Evolutionary conservation across 257 asterid genomes (phyloP), one percentile per base, ranked within the genome.

Genomic region (Solanum megistacrolobum): DNA sequence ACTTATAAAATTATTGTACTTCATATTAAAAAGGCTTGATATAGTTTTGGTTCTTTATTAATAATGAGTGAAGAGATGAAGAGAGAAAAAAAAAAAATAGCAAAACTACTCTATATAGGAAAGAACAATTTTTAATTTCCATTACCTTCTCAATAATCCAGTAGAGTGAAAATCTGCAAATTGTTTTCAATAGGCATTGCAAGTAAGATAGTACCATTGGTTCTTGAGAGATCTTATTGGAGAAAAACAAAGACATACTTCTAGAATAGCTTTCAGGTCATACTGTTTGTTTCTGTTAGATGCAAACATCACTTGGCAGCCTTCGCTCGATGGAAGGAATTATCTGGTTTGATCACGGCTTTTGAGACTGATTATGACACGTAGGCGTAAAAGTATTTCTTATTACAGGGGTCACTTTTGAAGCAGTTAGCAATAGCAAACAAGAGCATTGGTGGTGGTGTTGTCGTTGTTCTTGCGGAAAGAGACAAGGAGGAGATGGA

Each of bases 401-500:
- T 43, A 84, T 84, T 41, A 86, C 96, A 96, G 99, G 99, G 99
- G 81, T 96, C 99, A 87, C 98, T 96, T 85, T 83, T 96, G 91
- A 96, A 95, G 95, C 99, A 96, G 92, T 92, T 96, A 81, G 98
- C 99, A 86, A 95, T 96, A 86, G 98, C 99, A 75, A 96, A 96
- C 93, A 96, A 92, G 94, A 96, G 99, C 94, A 91, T 94, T 69
- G 99, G 99, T 75, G 99, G 99, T 14, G 98, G 98, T 58, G 96
- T 95, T 74, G 93, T 96, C 78, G 99, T 95, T 87, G 99, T 96
- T 65, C 99, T 96, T 85, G 99, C 98, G 73, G 99, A 96, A 93
- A 94, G 99, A 91, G 99, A 96, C 93, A 96, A 96, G 92, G 98
- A 96, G 93, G 98, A 96, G 91, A 96, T 96, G 99, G 98, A 96